phyloP scores from a whole-genome alignment of 164 flowering plant species.

The Akebia trifoliata region DNA sequence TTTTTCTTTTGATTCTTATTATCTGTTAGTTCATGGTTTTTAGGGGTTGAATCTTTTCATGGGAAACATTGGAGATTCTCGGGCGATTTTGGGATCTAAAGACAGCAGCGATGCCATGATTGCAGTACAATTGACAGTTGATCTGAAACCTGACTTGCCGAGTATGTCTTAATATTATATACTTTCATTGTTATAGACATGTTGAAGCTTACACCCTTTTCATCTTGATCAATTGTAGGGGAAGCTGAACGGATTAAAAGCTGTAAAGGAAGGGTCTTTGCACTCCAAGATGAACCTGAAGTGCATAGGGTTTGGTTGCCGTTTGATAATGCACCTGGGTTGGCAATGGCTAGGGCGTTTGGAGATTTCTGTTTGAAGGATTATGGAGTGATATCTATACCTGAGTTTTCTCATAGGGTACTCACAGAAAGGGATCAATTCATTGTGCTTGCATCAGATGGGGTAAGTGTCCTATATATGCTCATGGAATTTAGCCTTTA shows the following conservation, averaged over 20 bases:
- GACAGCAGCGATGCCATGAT: slow-evolving; percentile 55
- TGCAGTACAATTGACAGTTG: slow-evolving; percentile 76
- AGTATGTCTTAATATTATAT: slow-evolving; percentile 37
- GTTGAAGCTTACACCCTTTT: background rate
- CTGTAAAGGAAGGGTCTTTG: slow-evolving; percentile 93
- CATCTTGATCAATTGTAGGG: slow-evolving; percentile 33
- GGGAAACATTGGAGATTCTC: slow-evolving; percentile 90
- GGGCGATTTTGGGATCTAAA: slow-evolving; percentile 82
- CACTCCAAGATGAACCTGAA: slow-evolving; percentile 95
- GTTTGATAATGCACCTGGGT: slow-evolving; percentile 82
- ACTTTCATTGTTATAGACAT: background rate
- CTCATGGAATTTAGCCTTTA: background rate
- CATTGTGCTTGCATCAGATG: slow-evolving; percentile 93
- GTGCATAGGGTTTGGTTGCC: slow-evolving; percentile 90
- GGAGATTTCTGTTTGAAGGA: slow-evolving; percentile 97
- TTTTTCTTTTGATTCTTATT: slow-evolving; percentile 2
- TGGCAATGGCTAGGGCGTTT: slow-evolving; percentile 99
- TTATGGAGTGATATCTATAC: slow-evolving; percentile 87
- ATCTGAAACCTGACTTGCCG: slow-evolving; percentile 88
- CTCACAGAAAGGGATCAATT: slow-evolving; percentile 83
- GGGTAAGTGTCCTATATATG: slow-evolving; percentile 47
- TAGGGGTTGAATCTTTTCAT: slow-evolving; percentile 89
- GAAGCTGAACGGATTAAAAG: slow-evolving; percentile 92
- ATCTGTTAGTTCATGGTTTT: slow-evolving; percentile 1
- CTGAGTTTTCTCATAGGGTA: slow-evolving; percentile 68